Base-by-base conservation (phyloP, 1,284 basidiomycete genomes). In the Lentinula novae-zelandiae region DNA sequence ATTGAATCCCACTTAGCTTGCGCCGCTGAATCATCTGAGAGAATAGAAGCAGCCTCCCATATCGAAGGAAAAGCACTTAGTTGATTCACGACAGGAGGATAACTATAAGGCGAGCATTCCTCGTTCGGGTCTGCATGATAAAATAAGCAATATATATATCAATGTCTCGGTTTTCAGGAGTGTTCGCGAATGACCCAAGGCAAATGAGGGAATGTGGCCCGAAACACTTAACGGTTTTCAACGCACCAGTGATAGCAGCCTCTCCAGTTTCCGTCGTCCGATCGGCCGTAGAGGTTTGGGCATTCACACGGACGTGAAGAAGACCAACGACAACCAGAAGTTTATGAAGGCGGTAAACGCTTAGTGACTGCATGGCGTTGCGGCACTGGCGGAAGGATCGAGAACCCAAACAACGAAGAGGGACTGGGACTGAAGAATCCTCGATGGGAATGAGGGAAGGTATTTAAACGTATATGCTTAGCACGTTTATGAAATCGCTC, bases 11-110 rank as follows among this genome's bases (percentile, higher is more conserved):
- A 75, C 70, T 79, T 70, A 1, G 68, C 67, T 42, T 77, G 75
- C 4, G 82, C 82, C 6, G 75, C 76, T 40, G 75, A 67, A 63
- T 84, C 83, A 36, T 69, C 75, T 33, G 77, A 64, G 8, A 85
- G 68, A 61, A 82, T 77, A 38, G 72, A 73, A 0, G 81, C 80
- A 0, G 70, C 65, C 7, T 72, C 65, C 82, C 81, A 83, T 27
- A 77, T 65, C 4, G 75, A 60, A 0, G 83, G 79, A 67, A 86
- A 84, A 33, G 75, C 74, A 7, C 75, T 69, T 15, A 82, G 68
- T 49, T 76, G 69, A 51, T 73, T 69, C 20, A 67, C 65, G 38
- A 81, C 74, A 20, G 79, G 78, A 31, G 73, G 63, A 61, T 81
- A 76, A 51, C 68, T 70, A 64, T 82, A 82, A 0, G 73, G 64